Percentiles rank a stretch among this genome's conserved stretches.
phyloP scores from a whole-genome alignment of 345 rosid genomes.

The Angophora floribunda region DNA sequence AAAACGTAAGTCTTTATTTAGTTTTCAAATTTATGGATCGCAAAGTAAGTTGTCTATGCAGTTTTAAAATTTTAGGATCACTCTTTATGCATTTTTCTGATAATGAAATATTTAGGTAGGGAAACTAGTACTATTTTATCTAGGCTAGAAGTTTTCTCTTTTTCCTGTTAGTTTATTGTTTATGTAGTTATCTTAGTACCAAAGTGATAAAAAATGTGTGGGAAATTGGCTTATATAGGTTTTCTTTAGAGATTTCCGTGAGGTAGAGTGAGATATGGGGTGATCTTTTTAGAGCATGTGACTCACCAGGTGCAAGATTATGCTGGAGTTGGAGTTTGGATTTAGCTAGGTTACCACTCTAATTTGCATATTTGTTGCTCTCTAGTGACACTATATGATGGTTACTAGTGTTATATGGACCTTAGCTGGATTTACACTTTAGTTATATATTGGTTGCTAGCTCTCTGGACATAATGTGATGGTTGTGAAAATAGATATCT shows the following conservation, averaged over 20 bases:
- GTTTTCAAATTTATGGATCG: background rate
- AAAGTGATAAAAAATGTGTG: background rate
- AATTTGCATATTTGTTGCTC: background rate
- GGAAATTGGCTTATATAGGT: background rate
- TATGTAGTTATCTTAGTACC: background rate
- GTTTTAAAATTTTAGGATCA: background rate
- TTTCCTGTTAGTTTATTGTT: background rate
- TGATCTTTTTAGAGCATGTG: background rate
- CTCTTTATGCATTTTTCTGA: background rate
- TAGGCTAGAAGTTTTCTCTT: background rate
- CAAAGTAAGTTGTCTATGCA: background rate
- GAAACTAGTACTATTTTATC: background rate
- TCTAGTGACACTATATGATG: background rate
- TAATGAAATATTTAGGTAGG: background rate
- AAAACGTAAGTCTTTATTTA: constrained; percentile 42
- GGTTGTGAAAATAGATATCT: background rate
- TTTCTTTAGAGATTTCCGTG: background rate
- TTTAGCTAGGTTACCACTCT: background rate
- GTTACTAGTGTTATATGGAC: background rate
- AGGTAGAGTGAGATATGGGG: background rate
- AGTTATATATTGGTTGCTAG: background rate
- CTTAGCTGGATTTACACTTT: background rate
- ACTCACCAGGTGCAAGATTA: background rate
- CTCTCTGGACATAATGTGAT: background rate
- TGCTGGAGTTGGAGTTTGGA: background rate